Percentiles rank a stretch among this genome's conserved stretches.
Conservation (phyloP, 2,329 filamentous ascomycete species). For the Kalaharituber pfeilii region DNA sequence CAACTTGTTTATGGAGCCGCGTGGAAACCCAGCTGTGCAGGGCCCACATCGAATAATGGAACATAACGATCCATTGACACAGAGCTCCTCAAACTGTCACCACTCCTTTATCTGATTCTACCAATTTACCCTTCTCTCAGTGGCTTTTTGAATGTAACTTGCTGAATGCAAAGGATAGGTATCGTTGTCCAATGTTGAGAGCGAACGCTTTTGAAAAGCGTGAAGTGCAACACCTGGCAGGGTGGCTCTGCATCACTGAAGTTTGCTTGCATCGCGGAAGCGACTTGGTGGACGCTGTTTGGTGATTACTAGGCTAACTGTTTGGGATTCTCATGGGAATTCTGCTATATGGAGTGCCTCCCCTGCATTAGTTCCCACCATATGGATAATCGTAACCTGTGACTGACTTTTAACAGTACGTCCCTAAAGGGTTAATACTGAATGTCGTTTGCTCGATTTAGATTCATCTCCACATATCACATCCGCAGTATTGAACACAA, state of each 20-base stretch:
- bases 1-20: background rate
- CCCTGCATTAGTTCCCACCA: conserved; percentile 7
- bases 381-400: conserved; percentile 17
- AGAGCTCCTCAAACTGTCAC: background rate
- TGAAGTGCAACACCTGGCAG: background rate
- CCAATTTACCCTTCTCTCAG: background rate
- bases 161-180: background rate
- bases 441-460: conserved; percentile 1
- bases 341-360: conserved; percentile 7
- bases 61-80: background rate
- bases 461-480: conserved; percentile 8
- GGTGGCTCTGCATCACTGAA: background rate
- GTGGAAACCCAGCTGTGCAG: background rate
- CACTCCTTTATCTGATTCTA: background rate
- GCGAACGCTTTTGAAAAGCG: background rate
- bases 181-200: background rate
- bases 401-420: conserved; percentile 13
- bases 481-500: conserved; percentile 20
- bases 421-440: conserved; percentile 4
- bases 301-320: too few species aligned
- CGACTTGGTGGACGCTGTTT: conserved; percentile 12
- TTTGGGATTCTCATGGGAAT: conserved; percentile 19
- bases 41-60: background rate
- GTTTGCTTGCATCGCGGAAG: background rate
- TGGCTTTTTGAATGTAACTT: background rate